A percentile compares a stretch with the other conserved stretches of the same genome.
Conservation (phyloP, 768 basidiomycete genomes). For the Lactarius evosmus region DNA sequence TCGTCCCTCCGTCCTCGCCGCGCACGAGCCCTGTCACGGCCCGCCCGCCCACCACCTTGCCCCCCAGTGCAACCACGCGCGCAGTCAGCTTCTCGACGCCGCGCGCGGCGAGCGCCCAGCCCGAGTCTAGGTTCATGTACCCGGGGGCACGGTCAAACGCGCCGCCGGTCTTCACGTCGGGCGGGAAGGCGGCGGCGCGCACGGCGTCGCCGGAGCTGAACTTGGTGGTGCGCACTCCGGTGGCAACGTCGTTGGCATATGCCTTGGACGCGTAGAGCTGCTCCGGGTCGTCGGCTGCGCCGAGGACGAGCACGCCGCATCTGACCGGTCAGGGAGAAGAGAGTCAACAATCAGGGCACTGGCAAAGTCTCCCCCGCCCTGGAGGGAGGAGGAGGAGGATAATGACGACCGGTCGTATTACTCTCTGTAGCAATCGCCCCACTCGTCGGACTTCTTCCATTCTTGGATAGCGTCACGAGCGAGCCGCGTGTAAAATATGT, state of each 20-base stretch:
- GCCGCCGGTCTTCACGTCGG: slow-evolving; percentile 36
- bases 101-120: slow-evolving; percentile 80
- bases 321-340: too few species aligned
- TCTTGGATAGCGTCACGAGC: slow-evolving; percentile 71
- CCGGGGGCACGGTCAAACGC: slow-evolving; percentile 43
- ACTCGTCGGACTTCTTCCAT: slow-evolving; percentile 66
- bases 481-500: slow-evolving; percentile 64
- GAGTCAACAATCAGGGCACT: too few species aligned
- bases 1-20: slow-evolving; percentile 41
- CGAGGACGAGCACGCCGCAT: slow-evolving; percentile 67
- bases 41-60: slow-evolving; percentile 55
- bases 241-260: slow-evolving; percentile 57
- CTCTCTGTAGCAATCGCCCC: slow-evolving; percentile 83
- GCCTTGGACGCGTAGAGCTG: slow-evolving; percentile 48
- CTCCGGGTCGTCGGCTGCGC: slow-evolving; percentile 33
- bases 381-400: too few species aligned
- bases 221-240: slow-evolving; percentile 50
- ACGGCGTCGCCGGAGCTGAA: slow-evolving; percentile 42
- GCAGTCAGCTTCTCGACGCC: slow-evolving; percentile 55
- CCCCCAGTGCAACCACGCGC: slow-evolving; percentile 58
- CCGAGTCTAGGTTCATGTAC: slow-evolving; percentile 73
- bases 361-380: too few species aligned
- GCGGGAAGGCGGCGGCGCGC: slow-evolving; percentile 47
- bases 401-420: too few species aligned
- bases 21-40: slow-evolving; percentile 51